Percentiles rank a stretch among this genome's conserved stretches.
Evolutionary conservation across 2,329 filamentous ascomycete species (phyloP).

Genomic region (Pseudopithomyces chartarum): DNA sequence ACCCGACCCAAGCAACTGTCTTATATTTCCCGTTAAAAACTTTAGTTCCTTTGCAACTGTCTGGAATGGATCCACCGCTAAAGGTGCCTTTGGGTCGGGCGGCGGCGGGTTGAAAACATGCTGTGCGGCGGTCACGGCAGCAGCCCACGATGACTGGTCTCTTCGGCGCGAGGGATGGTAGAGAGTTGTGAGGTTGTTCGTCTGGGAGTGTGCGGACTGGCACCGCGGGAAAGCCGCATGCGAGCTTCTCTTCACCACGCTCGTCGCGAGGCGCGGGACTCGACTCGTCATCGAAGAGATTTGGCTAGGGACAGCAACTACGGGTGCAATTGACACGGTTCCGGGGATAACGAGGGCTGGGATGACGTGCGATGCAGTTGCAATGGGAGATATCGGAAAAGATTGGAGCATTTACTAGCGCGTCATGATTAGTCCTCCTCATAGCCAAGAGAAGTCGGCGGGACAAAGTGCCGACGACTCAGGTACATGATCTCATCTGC

Average conservation of each 20-base stretch:
- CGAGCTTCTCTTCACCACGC: constrained; percentile 26
- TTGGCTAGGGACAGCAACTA: constrained; percentile 1
- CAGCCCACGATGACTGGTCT: constrained; percentile 72
- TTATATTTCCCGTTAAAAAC: constrained; percentile 90
- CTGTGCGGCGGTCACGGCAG: constrained; percentile 70
- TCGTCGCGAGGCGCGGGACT: constrained; percentile 43
- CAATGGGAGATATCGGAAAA: constrained; percentile 22
- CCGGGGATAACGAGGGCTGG: constrained; percentile 15
- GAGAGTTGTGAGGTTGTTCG: constrained; percentile 29
- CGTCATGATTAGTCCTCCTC: background rate
- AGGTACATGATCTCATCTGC: background rate
- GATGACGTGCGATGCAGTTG: constrained; percentile 6
- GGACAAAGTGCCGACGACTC: background rate
- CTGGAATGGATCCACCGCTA: constrained; percentile 84
- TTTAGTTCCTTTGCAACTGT: constrained; percentile 97
- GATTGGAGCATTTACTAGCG: constrained; percentile 20
- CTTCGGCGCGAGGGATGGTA: constrained; percentile 50
- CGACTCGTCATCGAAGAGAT: constrained; percentile 38
- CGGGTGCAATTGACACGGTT: constrained; percentile 31
- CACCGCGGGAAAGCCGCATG: constrained; percentile 30
- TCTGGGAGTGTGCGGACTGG: constrained; percentile 20
- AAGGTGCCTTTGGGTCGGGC: constrained; percentile 63
- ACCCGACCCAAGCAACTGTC: constrained; percentile 88
- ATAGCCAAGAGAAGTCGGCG: constrained; percentile 3
- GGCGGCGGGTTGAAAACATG: constrained; percentile 70